Evolutionary conservation across 1,284 basidiomycete genomes (phyloP), one percentile per base, ranked within the genome.

Genomic region (Cutaneotrichosporon curvatum): DNA sequence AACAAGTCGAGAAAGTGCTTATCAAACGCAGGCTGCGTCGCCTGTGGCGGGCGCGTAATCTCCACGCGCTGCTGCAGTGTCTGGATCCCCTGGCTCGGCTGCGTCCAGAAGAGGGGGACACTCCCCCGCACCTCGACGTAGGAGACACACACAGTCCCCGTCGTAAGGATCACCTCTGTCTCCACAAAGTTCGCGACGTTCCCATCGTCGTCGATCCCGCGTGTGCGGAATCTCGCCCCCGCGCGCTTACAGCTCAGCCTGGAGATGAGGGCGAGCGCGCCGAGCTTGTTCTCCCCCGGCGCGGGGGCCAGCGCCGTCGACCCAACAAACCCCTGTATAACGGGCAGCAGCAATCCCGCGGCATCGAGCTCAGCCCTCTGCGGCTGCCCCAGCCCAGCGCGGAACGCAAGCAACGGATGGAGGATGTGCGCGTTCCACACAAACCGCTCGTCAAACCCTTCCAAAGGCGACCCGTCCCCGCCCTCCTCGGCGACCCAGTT

Each of bases 141-240:
- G 64, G 88, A 91, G 66, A 90, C 82, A 63, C 81, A 85, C 56
- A 87, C 79, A 50, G 84, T 82, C 49, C 87, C 83, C 15, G 85
- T 86, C 54, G 83, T 84, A 65, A 97, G 81, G 40, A 96, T 76
- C 0, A 86, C 86, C 73, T 98, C 94, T 6, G 92, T 94, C 84
- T 96, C 94, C 30, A 95, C 95, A 71, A 96, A 97, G 66, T 98
- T 97, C 40, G 95, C 95, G 16, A 87, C 87, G 65, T 95, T 85
- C 33, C 95, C 94, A 60, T 96, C 90, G 67, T 99, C 95, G 65
- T 98, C 95, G 19, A 99, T 86, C 0, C 95, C 95, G 48, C 95
- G 81, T 3, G 92, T 94, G 63, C 96, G 94, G 75, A 96, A 98
- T 25, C 95, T 81, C 16, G 95, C 97, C 2, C 95, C 95, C 16